Base-by-base conservation (phyloP, 2,329 filamentous ascomycete species). In the Fusarium xylarioides region DNA sequence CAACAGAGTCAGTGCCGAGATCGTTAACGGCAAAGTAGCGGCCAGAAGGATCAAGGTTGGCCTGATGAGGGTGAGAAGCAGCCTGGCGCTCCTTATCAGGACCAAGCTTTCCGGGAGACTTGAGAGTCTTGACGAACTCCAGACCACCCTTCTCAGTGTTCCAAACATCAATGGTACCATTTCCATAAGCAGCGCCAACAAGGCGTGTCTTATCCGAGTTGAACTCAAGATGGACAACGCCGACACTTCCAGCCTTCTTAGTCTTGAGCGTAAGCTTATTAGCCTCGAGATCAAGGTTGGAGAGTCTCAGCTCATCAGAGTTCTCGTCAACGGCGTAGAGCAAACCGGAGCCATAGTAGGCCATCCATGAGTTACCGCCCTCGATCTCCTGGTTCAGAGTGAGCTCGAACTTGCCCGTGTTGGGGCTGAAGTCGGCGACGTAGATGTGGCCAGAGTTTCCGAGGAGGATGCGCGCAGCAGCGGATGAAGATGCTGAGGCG, bases 301-400 rank as follows among this genome's bases (percentile, higher is more conserved):
- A 85, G 21, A 83, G 75, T 65, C 82, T 81, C n/a, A 84, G 78
- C 49, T 78, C 74, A 55, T 78, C 77, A 71, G 81, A 79, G 71
- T 83, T 83, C 81, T 89, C 87, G 69, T 88, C 82, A 26, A 86
- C 83, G 49, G 84, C 84, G 66, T 86, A 88, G 47, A 88, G 66
- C 26, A 64, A 59, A 74, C 82, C 80, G 32, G 82, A 82, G 23
- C 79, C 67, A 54, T 80, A 81, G 76, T 82, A 83, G 43, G 81
- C 78, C 78, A 88, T 78, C 86, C 86, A 88, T 68, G 84, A 86
- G 28, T 86, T 82, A 38, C 79, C 77, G 42, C 83, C 83, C 54
- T 77, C 72, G 26, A 84, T 80, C 50, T 70, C 59, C 37, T 77
- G 66, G 42, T 80, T 71, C n/a, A 83, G 67, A 15, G 78, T 77